A percentile compares a stretch with the other conserved stretches of the same genome.
Conservation (phyloP, 192 early-diverging fungal genomes). For the Rhizoclosmatium sp. region DNA sequence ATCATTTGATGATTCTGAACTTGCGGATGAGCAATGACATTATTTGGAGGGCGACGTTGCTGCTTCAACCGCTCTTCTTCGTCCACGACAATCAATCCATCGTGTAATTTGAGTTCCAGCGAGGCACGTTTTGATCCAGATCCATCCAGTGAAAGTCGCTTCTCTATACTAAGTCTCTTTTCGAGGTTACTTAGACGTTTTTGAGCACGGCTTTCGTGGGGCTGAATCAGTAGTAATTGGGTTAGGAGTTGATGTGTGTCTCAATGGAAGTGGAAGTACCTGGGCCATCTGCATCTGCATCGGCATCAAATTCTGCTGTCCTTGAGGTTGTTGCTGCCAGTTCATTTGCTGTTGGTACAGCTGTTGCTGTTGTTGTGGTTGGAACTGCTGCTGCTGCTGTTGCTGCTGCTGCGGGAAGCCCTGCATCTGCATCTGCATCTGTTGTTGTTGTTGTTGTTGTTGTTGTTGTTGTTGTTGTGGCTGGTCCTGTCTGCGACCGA, state of each 20-base stretch:
- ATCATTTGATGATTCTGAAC: slow-evolving; percentile 7
- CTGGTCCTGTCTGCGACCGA: neutral
- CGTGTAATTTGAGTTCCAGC: slow-evolving; percentile 34
- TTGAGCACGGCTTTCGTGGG: slow-evolving; percentile 5
- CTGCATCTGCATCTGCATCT: no score
- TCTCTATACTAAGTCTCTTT: slow-evolving; percentile 11
- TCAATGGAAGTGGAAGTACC: neutral
- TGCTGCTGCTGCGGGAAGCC: neutral
- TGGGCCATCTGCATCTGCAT: neutral
- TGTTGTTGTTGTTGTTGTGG: no score
- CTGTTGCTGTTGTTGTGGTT: neutral
- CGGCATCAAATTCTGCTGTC: neutral
- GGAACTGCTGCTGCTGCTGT: neutral
- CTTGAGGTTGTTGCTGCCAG: neutral
- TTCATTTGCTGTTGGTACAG: neutral
- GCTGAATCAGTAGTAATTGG: neutral
- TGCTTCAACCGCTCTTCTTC: slow-evolving; percentile 17
- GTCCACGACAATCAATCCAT: slow-evolving; percentile 33
- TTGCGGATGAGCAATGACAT: slow-evolving; percentile 1
- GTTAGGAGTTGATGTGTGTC: neutral
- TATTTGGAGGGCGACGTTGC: neutral
- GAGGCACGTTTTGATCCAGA: slow-evolving; percentile 8
- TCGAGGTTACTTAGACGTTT: slow-evolving; percentile 16
- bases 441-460: no score
- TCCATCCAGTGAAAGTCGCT: neutral